Conservation (phyloP, 805 yeast species). For the Priceomyces haplophilus region DNA sequence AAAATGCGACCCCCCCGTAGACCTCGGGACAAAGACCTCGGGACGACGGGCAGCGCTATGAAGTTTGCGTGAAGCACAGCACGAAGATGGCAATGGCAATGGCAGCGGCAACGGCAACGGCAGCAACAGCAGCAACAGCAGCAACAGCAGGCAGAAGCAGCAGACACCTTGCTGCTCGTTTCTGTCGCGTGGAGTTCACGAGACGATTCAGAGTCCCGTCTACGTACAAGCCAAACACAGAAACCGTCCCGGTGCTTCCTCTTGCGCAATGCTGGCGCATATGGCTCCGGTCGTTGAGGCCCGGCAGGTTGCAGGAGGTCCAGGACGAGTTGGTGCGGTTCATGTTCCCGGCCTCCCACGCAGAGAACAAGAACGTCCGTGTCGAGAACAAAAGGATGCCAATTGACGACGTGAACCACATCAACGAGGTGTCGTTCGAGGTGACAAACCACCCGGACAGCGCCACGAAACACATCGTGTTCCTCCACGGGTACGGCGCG, state of each 20-base stretch:
- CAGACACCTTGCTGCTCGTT: background rate
- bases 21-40: background rate
- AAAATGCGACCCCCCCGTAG: too few species aligned
- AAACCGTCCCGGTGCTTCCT: conserved; percentile 13
- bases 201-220: conserved; percentile 14
- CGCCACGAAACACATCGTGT: conserved; percentile 42
- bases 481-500: conserved; percentile 59
- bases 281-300: conserved; percentile 23
- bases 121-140: too few species aligned
- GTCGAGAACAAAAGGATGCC: conserved; percentile 15
- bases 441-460: conserved; percentile 22
- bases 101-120: too few species aligned
- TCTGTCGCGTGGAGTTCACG: background rate
- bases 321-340: conserved; percentile 35
- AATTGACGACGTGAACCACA: conserved; percentile 25
- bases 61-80: too few species aligned
- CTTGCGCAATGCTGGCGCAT: conserved; percentile 12
- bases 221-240: conserved; percentile 13
- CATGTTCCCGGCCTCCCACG: conserved; percentile 25
- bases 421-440: conserved; percentile 35
- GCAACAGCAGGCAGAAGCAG: background rate
- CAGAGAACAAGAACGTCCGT: conserved; percentile 22
- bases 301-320: conserved; percentile 25
- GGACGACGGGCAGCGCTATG: too few species aligned
- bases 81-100: too few species aligned